Percentiles rank a stretch among this genome's conserved stretches.
Conservation (phyloP, 768 basidiomycete genomes). For the Pulveroboletus frians region DNA sequence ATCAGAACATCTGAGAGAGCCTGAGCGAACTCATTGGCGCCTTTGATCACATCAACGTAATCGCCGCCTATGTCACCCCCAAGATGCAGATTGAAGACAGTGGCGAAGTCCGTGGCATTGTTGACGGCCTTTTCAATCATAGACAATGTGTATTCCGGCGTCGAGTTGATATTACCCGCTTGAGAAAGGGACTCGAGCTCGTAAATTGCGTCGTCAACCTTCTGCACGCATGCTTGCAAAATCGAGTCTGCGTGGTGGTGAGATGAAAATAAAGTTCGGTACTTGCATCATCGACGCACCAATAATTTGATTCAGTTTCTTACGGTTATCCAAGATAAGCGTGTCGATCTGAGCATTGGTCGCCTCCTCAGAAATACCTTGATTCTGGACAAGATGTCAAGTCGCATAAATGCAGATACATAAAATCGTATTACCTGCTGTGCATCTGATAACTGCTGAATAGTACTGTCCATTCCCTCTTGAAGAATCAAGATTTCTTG, state of each 20-base stretch:
- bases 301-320: constrained; percentile 97
- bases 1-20: constrained; percentile 85
- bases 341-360: constrained; percentile 97
- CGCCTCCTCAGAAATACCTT: constrained; percentile 81
- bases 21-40: constrained; percentile 95
- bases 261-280: constrained; percentile 8
- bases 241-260: constrained; percentile 72
- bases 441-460: constrained; percentile 80
- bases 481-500: constrained; percentile 94
- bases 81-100: constrained; percentile 87
- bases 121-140: constrained; percentile 97
- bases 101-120: constrained; percentile 94
- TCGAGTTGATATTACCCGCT: constrained; percentile 93
- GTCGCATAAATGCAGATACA: neutral
- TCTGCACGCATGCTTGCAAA: constrained; percentile 91
- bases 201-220: constrained; percentile 96
- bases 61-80: constrained; percentile 85
- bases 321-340: constrained; percentile 92
- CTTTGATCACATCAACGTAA: constrained; percentile 96
- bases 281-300: constrained; percentile 40
- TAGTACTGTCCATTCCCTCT: constrained; percentile 90
- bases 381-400: constrained; percentile 46
- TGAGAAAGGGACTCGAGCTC: constrained; percentile 95
- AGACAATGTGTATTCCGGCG: constrained; percentile 95
- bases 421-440: constrained; percentile 60